A percentile compares a stretch with the other conserved stretches of the same genome.
phyloP scores from a whole-genome alignment of 441 rosid species.

The Populus hybrid region DNA sequence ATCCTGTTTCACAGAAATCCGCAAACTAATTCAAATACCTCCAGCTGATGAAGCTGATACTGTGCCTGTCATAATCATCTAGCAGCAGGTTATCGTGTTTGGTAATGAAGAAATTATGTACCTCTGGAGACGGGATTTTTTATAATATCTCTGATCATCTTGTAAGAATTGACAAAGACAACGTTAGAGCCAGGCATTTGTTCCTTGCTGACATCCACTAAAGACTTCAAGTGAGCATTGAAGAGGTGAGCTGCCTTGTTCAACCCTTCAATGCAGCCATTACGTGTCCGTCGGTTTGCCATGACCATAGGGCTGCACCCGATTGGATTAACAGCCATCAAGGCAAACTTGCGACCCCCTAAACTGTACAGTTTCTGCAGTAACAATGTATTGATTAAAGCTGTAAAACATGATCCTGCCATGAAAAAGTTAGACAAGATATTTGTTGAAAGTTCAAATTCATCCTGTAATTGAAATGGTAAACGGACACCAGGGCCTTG shows the following conservation, averaged over 20 bases:
- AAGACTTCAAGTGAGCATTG: conserved; percentile 30
- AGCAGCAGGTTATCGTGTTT: neutral
- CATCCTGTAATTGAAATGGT: too few relatives aligned
- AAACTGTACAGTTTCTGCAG: conserved; percentile 43
- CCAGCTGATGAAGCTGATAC: neutral
- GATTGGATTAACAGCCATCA: conserved; percentile 47
- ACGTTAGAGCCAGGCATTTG: conserved; percentile 33
- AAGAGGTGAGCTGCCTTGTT: conserved; percentile 49
- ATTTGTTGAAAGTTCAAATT: too few relatives aligned
- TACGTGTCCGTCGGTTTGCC: neutral
- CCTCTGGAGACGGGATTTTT: conserved; percentile 37
- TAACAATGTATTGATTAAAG: neutral
- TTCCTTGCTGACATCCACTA: conserved; percentile 18
- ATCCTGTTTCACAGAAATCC: conserved; percentile 27
- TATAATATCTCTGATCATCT: conserved; percentile 44
- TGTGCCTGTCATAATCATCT: neutral
- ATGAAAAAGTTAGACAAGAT: too few relatives aligned
- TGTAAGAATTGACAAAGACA: conserved; percentile 48
- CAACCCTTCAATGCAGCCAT: conserved; percentile 25
- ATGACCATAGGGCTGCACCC: conserved; percentile 46
- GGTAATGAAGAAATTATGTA: conserved; percentile 5
- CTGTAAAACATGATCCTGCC: neutral
- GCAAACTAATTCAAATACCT: neutral
- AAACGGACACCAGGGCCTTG: too few relatives aligned
- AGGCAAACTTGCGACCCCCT: conserved; percentile 55